Conservation (phyloP, 805 yeast genomes). For the Tetrapisispora pingtungensis region DNA sequence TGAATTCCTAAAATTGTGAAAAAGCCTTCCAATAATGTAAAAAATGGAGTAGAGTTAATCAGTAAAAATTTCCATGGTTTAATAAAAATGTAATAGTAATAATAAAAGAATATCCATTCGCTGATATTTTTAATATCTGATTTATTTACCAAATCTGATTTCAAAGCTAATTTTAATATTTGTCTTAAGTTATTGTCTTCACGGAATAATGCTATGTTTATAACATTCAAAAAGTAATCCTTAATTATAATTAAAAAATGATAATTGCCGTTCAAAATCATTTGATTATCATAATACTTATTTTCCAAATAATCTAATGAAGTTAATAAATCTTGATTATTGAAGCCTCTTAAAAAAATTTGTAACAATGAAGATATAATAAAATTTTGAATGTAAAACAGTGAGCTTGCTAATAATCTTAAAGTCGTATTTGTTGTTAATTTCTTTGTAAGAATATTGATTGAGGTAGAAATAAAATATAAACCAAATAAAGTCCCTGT, state of each 20-base stretch:
- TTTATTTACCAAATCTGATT: not conserved
- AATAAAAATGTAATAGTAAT: constrained; percentile 33
- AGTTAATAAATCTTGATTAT: constrained; percentile 21
- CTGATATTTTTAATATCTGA: not conserved
- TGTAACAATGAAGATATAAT: constrained; percentile 74
- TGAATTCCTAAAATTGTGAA: constrained; percentile 88
- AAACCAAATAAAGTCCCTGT: constrained; percentile 60
- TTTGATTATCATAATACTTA: not conserved
- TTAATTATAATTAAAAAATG: not conserved
- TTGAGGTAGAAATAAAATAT: constrained; percentile 64
- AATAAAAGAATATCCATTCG: constrained; percentile 18
- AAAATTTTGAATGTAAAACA: constrained; percentile 76
- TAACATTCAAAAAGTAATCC: not conserved
- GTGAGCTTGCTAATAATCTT: constrained; percentile 22
- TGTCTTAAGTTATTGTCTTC: not conserved
- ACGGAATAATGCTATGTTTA: not conserved
- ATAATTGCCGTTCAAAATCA: not conserved
- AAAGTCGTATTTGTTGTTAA: constrained; percentile 15
- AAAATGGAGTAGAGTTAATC: constrained; percentile 76
- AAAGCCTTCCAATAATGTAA: constrained; percentile 85
- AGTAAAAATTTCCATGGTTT: constrained; percentile 64
- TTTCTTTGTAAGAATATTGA: constrained; percentile 42
- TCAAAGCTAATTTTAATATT: not conserved
- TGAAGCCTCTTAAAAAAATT: constrained; percentile 49
- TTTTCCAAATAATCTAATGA: not conserved